Evolutionary conservation across 208 protist genomes (phyloP).

Genomic region (Trypanosoma conorhini): DNA sequence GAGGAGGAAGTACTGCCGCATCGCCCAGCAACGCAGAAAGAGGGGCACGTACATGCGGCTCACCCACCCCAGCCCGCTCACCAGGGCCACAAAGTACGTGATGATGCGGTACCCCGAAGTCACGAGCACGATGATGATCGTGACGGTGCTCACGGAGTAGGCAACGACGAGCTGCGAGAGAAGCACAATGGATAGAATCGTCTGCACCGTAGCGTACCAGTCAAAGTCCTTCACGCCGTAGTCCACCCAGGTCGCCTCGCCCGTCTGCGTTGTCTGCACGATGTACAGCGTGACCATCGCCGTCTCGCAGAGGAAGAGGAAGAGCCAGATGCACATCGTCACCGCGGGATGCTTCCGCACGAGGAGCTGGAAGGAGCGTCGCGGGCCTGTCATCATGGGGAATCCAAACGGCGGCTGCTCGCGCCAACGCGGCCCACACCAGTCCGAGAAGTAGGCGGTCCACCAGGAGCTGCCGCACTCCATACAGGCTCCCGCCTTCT

Average conservation of each 20-base stretch:
- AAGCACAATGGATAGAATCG: slow-evolving; percentile 66
- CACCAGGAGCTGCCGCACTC: neutral
- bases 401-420: slow-evolving; percentile 37
- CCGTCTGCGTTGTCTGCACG: slow-evolving; percentile 42
- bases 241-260: slow-evolving; percentile 49
- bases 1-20: slow-evolving; percentile 88
- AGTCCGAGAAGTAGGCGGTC: neutral
- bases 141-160: slow-evolving; percentile 74
- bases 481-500: slow-evolving; percentile 11
- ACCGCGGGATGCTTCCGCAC: slow-evolving; percentile 67
- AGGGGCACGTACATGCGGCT: slow-evolving; percentile 84
- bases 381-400: slow-evolving; percentile 66
- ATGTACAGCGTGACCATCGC: slow-evolving; percentile 73
- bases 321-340: slow-evolving; percentile 72
- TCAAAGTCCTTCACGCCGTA: slow-evolving; percentile 59
- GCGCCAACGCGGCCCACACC: neutral
- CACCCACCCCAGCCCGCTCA: slow-evolving; percentile 49
- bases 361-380: slow-evolving; percentile 81
- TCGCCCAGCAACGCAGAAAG: slow-evolving; percentile 85
- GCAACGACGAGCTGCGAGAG: slow-evolving; percentile 83
- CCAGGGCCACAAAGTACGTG: slow-evolving; percentile 61
- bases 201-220: slow-evolving; percentile 65
- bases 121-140: slow-evolving; percentile 67
- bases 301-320: slow-evolving; percentile 78
- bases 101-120: slow-evolving; percentile 87